phyloP scores from a whole-genome alignment of 495 filamentous ascomycete genomes.

The Penicillium turbatum region DNA sequence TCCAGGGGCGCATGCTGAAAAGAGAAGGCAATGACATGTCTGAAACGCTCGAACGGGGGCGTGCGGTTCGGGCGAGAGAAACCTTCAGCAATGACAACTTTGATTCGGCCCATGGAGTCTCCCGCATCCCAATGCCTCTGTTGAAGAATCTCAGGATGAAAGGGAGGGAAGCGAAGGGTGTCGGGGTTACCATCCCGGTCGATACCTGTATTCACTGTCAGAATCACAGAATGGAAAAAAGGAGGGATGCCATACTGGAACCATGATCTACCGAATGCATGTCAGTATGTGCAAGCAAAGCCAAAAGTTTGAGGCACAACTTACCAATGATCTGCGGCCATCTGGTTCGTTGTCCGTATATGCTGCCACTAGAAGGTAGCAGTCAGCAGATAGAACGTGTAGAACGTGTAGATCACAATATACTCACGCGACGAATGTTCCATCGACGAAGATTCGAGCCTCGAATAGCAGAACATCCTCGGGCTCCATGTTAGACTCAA shows the following conservation, averaged over 20 bases:
- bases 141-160: slow-evolving; percentile 65
- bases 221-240: not conserved
- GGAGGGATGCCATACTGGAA: slow-evolving; percentile 8
- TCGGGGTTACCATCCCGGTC: slow-evolving; percentile 59
- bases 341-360: slow-evolving; percentile 50
- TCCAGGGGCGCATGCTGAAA: slow-evolving; percentile 88
- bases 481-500: slow-evolving; percentile 56
- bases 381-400: no score
- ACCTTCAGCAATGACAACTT: slow-evolving; percentile 74
- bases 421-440: slow-evolving; percentile 58
- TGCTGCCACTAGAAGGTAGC: slow-evolving; percentile 38
- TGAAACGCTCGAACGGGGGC: slow-evolving; percentile 64
- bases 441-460: slow-evolving; percentile 68
- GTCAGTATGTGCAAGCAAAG: not conserved
- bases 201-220: slow-evolving; percentile 44
- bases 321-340: slow-evolving; percentile 61
- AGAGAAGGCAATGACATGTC: slow-evolving; percentile 71
- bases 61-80: slow-evolving; percentile 46
- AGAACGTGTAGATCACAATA: not conserved
- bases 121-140: slow-evolving; percentile 69
- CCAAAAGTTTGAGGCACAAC: slow-evolving; percentile 5
- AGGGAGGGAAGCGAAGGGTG: slow-evolving; percentile 65
- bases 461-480: slow-evolving; percentile 61
- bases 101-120: slow-evolving; percentile 68
- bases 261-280: slow-evolving; percentile 14